Evolutionary conservation across 345 rosid species (phyloP).

Genomic region (Brassica juncea): DNA sequence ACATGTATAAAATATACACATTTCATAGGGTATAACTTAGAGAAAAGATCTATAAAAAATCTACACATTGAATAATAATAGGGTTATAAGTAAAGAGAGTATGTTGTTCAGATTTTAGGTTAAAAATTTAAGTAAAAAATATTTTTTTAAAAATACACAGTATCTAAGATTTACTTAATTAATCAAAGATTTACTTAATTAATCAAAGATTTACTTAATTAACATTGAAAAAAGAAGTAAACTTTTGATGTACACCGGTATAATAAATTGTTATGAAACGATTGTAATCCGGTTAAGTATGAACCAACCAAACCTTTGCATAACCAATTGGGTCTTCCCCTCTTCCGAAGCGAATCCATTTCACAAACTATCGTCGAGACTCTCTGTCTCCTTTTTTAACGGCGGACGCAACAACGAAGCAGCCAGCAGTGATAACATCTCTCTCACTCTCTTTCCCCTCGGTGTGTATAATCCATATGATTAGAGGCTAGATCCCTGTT

Average conservation of each 20-base stretch:
- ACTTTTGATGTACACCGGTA: no score
- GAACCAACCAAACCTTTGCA: background rate
- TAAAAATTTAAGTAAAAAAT: background rate
- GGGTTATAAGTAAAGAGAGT: background rate
- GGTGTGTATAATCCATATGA: background rate
- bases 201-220: no score
- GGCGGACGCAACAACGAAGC: slow-evolving; percentile 26
- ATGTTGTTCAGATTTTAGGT: background rate
- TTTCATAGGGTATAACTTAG: background rate
- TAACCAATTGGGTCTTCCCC: slow-evolving; percentile 1
- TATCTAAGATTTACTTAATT: no score
- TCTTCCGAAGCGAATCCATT: slow-evolving; percentile 19
- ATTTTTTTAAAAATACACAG: no score
- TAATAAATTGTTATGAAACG: no score
- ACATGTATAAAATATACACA: background rate
- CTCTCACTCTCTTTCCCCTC: slow-evolving; percentile 5
- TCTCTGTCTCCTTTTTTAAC: slow-evolving; percentile 39
- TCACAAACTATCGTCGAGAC: slow-evolving; percentile 24
- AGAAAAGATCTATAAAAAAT: background rate
- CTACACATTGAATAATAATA: background rate
- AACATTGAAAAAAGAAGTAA: no score
- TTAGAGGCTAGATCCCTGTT: slow-evolving; percentile 20
- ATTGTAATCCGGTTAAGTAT: background rate
- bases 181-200: no score
- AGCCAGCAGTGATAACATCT: slow-evolving; percentile 30